Percentiles rank a stretch among this genome's conserved stretches.
These are phyloP conservation scores for Lepraria neglecta DNA, from an alignment of 495 filamentous ascomycete genomes.

Conservation along the genomic window DNA sequence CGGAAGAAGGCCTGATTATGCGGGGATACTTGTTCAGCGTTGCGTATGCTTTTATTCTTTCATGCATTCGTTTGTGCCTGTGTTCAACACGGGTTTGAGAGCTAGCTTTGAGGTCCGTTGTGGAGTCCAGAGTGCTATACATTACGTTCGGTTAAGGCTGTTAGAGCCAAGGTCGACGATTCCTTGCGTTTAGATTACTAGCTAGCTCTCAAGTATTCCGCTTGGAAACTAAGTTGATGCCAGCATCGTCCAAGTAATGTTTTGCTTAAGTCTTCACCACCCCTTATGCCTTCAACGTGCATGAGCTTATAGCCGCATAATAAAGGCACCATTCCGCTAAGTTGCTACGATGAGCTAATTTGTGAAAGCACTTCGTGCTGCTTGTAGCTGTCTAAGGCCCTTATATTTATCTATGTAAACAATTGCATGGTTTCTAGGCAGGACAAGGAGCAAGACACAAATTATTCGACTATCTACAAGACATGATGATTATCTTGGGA, in stretches of 20 bases:
- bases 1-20: no score
- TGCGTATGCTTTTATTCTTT: background rate
- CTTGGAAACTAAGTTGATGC: background rate
- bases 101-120: constrained; percentile 2
- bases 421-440: no score
- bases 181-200: background rate
- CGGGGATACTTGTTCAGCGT: no score
- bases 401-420: no score
- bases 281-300: no score
- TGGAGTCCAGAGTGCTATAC: background rate
- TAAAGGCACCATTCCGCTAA: background rate
- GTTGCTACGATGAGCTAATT: background rate
- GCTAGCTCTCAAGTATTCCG: background rate
- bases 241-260: background rate
- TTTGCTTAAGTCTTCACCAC: no score
- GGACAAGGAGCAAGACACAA: no score
- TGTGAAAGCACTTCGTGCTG: no score
- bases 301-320: background rate
- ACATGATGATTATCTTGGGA: no score
- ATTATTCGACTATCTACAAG: no score
- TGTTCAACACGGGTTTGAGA: background rate
- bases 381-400: no score
- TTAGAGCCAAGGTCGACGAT: background rate
- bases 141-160: background rate
- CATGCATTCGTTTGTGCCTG: background rate